Conservation (phyloP, 139 green algal genomes). For the Tetradesmus lagerheimii region DNA sequence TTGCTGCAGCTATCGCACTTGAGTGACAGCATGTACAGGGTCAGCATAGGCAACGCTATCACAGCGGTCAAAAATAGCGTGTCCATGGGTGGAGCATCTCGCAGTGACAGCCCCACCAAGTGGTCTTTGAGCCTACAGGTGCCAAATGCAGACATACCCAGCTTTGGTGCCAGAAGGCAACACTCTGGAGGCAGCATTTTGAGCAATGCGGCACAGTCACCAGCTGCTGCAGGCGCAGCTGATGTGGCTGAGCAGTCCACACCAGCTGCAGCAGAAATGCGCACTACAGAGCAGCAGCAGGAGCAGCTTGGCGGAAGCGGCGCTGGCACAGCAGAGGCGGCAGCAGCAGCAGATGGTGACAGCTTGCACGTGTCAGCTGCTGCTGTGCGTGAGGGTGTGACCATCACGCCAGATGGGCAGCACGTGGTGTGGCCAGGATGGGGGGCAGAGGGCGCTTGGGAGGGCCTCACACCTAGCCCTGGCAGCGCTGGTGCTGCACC, state of each 20-base stretch:
- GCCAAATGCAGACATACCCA: not conserved
- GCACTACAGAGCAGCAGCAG: not conserved
- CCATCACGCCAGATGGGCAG: slow-evolving; percentile 20
- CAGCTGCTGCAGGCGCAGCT: not conserved
- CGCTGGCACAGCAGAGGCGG: not conserved
- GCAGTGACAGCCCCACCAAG: slow-evolving; percentile 3
- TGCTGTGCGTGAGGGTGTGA: not conserved
- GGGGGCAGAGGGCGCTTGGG: not conserved
- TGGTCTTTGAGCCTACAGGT: not conserved
- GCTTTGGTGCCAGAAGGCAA: not conserved
- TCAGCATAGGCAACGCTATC: slow-evolving; percentile 41
- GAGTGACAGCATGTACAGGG: slow-evolving; percentile 1
- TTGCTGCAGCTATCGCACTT: not conserved
- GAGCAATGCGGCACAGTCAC: not conserved
- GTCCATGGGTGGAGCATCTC: not conserved
- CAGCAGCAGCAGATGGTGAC: not conserved
- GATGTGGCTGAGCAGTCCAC: not conserved
- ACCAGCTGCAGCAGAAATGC: not conserved
- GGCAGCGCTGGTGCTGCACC: too few species aligned
- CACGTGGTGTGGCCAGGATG: slow-evolving; percentile 37
- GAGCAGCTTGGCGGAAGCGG: not conserved
- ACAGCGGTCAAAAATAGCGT: not conserved
- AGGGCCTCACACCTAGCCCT: not conserved
- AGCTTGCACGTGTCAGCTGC: not conserved
- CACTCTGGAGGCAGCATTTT: not conserved